These are phyloP conservation scores for Didymella exigua DNA, from an alignment of 2,329 filamentous ascomycete genomes.

Conservation along the genomic window DNA sequence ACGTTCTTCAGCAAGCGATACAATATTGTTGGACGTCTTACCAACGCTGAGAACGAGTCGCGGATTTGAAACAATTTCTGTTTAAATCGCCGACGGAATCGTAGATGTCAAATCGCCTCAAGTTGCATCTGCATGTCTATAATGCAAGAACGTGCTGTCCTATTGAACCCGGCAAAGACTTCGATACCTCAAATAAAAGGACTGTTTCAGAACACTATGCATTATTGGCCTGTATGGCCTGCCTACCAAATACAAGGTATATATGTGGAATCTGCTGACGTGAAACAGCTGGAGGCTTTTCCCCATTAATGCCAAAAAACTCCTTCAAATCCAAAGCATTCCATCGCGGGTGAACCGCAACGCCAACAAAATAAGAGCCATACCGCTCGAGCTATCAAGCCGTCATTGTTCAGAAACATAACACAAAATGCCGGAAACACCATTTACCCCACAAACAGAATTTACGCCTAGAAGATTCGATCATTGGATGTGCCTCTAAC, in stretches of 20 bases:
- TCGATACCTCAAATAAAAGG: not conserved
- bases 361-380: not conserved
- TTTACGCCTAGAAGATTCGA: not conserved
- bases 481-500: not conserved
- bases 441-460: not conserved
- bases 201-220: not conserved
- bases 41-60: constrained; percentile 23
- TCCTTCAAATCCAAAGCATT: not conserved
- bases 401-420: not conserved
- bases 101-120: not conserved
- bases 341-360: not conserved
- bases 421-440: not conserved
- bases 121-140: not conserved
- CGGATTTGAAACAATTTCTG: constrained; percentile 20
- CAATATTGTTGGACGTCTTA: constrained; percentile 73
- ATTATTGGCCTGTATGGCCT: not conserved
- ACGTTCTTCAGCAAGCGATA: constrained; percentile 98
- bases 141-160: not conserved
- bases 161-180: not conserved
- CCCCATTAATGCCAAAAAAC: not conserved
- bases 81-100: not conserved
- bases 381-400: not conserved
- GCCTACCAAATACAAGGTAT: not conserved
- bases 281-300: not conserved
- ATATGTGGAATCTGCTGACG: not conserved